Evolutionary conservation across 352 stramenopile genomes (phyloP), one percentile per base, ranked within the genome.

Genomic region (Phytophthora uliginosa): DNA sequence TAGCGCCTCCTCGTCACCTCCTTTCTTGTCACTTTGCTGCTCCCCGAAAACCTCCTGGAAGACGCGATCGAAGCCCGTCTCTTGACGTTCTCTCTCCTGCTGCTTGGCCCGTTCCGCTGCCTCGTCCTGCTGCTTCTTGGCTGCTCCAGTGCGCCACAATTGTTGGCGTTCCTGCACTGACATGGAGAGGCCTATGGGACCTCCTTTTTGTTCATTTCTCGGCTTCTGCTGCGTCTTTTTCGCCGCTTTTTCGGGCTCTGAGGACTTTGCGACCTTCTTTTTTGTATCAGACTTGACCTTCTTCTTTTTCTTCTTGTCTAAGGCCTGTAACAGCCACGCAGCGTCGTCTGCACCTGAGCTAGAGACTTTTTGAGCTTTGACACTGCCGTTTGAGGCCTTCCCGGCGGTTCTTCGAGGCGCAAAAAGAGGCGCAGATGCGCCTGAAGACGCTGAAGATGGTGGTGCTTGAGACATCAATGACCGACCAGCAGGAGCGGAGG

Each of bases 21-120:
- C 60, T 47, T 80, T 70, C 26, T 82, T 59, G 10, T 67, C 40
- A 10, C 33, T 34, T 59, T 73, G 53, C 36, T 77, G 36, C 8
- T 74, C 65, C 1, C 71, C 66, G 48, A 90, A 89, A 9, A 88
- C 64, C 26, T 90, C 81, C 22, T 85, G 69, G 60, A 88, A 90
- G 13, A 86, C 83, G 12, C 77, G 63, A 20, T 89, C 83, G 15
- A 90, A 90, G n/a, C 73, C 63, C 31, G 62, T 77, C 33, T 88
- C 77, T 52, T 78, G 77, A 7, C 55, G 78, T 50, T 78, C 74
- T 66, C 69, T 69, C 59, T 76, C 54, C 42, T 82, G 69, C 34
- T 85, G 64, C 12, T 76, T 79, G 17, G 58, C 54, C 20, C 17
- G 42, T 40, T 63, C 62, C 48, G 59, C 40, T 8, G 51, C 65